phyloP scores from a whole-genome alignment of 495 filamentous ascomycete species.

The Aspergillus coremiiformis region DNA sequence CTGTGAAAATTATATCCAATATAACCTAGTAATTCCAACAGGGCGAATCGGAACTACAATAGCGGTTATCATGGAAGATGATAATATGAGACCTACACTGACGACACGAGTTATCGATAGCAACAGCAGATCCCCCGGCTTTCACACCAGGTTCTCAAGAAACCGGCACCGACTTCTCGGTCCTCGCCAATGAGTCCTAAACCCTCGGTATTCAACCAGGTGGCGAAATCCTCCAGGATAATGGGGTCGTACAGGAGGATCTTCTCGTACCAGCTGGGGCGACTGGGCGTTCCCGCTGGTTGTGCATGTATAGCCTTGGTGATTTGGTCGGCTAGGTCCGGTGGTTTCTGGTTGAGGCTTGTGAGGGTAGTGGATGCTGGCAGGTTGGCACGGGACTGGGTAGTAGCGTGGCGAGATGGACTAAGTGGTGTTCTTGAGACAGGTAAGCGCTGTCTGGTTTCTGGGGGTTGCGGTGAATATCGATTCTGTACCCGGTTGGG shows the following conservation, averaged over 20 bases:
- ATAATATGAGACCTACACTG: not conserved
- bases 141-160: constrained; percentile 83
- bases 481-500: constrained; percentile 26
- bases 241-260: constrained; percentile 94
- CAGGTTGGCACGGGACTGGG: constrained; percentile 1
- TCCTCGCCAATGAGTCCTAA: constrained; percentile 55
- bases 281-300: constrained; percentile 30
- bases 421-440: constrained; percentile 7
- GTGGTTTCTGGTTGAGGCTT: constrained; percentile 2
- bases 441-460: constrained; percentile 1
- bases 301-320: constrained; percentile 56
- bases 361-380: not conserved
- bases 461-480: constrained; percentile 7
- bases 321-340: constrained; percentile 52
- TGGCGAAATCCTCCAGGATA: constrained; percentile 75
- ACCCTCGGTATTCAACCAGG: constrained; percentile 73
- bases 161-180: constrained; percentile 49
- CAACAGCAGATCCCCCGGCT: constrained; percentile 68
- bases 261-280: constrained; percentile 72
- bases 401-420: constrained; percentile 1
- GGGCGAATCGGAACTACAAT: too few relatives aligned
- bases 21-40: not conserved
- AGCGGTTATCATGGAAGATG: not conserved
- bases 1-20: too few relatives aligned
- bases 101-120: constrained; percentile 10